Conservation (phyloP, 805 yeast genomes). For the Candida khao-thaluensis region DNA sequence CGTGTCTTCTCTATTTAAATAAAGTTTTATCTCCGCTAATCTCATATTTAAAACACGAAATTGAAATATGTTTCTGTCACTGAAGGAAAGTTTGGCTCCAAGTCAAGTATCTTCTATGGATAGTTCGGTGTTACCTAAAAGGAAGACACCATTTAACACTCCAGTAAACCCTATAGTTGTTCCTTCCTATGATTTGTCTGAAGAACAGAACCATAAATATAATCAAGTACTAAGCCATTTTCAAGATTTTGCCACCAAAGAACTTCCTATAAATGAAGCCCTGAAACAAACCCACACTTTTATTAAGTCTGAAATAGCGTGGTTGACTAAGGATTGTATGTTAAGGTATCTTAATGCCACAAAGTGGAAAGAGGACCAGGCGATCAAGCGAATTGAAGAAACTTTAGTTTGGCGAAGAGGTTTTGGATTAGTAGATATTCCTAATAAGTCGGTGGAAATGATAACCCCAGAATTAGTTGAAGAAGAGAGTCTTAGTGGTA, state of each 20-base stretch:
- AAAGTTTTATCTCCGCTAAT: not conserved
- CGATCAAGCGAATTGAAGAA: constrained; percentile 45
- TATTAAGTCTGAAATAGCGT: constrained; percentile 35
- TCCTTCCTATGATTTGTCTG: constrained; percentile 29
- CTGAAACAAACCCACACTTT: constrained; percentile 22
- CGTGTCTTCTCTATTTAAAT: too few species aligned
- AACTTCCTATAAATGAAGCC: constrained; percentile 30
- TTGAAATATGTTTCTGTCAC: not conserved
- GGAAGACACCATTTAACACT: constrained; percentile 39
- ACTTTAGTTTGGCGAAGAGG: constrained; percentile 57
- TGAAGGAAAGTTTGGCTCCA: constrained; percentile 2
- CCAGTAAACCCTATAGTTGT: constrained; percentile 36
- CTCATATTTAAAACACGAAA: not conserved
- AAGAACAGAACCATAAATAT: constrained; percentile 33
- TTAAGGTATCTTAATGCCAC: constrained; percentile 51
- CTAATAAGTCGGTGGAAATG: constrained; percentile 24
- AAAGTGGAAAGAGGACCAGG: constrained; percentile 46
- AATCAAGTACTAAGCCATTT: constrained; percentile 30
- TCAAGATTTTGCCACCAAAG: constrained; percentile 23
- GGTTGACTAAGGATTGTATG: constrained; percentile 54
- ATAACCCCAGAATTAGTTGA: constrained; percentile 44
- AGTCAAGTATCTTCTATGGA: not conserved
- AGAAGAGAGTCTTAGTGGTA: constrained; percentile 53
- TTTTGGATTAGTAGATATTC: constrained; percentile 43
- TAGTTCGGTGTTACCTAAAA: constrained; percentile 23